Base-by-base conservation (phyloP, 2,329 filamentous ascomycete genomes). In the Aspergillus clavatus region DNA sequence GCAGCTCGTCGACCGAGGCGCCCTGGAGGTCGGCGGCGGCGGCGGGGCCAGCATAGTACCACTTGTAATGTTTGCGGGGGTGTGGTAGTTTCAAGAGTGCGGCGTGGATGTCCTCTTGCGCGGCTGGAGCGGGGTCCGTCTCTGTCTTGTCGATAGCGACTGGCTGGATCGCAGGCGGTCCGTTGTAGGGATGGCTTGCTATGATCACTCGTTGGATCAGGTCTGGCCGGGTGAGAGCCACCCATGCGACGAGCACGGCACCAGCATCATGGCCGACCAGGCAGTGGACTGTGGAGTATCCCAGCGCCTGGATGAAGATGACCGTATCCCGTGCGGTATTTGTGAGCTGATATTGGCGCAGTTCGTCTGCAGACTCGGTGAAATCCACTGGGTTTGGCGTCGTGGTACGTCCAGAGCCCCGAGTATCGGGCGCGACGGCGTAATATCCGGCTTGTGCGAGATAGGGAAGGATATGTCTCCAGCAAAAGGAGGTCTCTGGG, bases 181-280 rank as follows among this genome's bases (percentile, higher is more conserved):
- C 73, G 51, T 80, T 79, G 57, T 82, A 82, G 0, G 82, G 82
- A 59, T 86, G 82, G 47, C 79, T 81, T 74, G 86, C 80, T 52
- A 84, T 71, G 14, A 84, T 69, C 1, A 82, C 74, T 6, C 77
- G 76, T 37, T 70, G 71, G 63, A 87, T 85, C 26, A 87, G 65
- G 61, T 87, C 83, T 0, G 81, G 81, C 1, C 83, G 71, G 53
- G 80, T 77, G 18, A 86, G 64, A 0, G 80, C 80, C 47, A 77
- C 78, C 67, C 79, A 73, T 12, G 78, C 74, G 0, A 80, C 76
- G 2, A 75, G 74, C 3, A 85, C 76, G 5, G 76, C 82, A 5
- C 83, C 83, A 46, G 83, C 82, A 62, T 86, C 83, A 57, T 86
- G 82, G 3, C 83, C 82, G 1, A 84, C 72, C 23, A 86, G 72